Base-by-base conservation (phyloP, 139 green algal genomes). In the Tetraselmis chui region DNA sequence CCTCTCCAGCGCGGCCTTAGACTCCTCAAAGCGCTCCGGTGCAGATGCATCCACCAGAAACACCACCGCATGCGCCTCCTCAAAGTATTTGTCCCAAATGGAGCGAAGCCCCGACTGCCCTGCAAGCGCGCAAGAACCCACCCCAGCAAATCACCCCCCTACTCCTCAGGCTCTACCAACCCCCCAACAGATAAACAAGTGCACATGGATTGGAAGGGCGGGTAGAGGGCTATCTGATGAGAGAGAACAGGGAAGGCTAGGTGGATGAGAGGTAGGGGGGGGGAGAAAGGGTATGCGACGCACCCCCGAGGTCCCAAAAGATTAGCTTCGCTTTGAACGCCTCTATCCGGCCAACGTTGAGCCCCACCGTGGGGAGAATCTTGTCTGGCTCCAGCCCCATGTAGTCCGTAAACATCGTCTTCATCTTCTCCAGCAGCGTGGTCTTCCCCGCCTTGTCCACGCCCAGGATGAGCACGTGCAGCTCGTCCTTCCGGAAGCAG, bases 61-160 rank as follows among this genome's bases (percentile, higher is more conserved):
- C 1, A 98, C 59, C 1, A 98, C 85, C 2, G 92, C 95, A 81
- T 99, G 95, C 23, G 90, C 91, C 76, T 99, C 96, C 26, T 88
- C 90, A 80, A 95, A 98, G 87, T 99, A 99, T 81, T 98, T 98
- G 85, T 98, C 95, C 96, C 96, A 99, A 29, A 99, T 98, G 1
- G 89, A 89, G 11, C 93, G 91, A 79, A 99, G 88, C 1, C 92
- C 91, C 0, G 89, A 31, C 30, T 91, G 85, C 1, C 94, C 94
- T 0, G 45, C 45, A 18, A n/a, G n/a, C n/a, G n/a, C n/a, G n/a
- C n/a, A n/a, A n/a, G n/a, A n/a, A n/a, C n/a, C n/a, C n/a, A n/a
- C n/a, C n/a, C n/a, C n/a, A n/a, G n/a, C n/a, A n/a, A n/a, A n/a
- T n/a, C n/a, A n/a, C n/a, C n/a, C n/a, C n/a, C n/a, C n/a, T n/a